phyloP scores from a whole-genome alignment of 306 rosid species.

The Gillenia trifoliata region DNA sequence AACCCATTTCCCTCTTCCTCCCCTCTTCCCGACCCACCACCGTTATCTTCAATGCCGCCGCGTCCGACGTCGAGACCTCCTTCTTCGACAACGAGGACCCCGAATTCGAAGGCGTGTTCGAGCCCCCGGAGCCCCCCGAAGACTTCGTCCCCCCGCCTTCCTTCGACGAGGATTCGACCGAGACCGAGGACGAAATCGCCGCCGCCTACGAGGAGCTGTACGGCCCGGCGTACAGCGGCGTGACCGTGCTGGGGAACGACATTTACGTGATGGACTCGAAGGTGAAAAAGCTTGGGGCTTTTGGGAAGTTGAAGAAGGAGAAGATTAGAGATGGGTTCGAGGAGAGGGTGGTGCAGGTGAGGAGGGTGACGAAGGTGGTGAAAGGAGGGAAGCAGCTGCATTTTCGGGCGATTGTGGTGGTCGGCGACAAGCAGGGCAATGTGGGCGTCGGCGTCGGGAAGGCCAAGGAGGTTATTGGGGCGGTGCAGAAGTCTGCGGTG shows the following conservation, averaged over 20 bases:
- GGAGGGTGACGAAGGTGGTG: slow-evolving; percentile 94
- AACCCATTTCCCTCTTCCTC: slow-evolving; percentile 11
- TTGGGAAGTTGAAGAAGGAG: slow-evolving; percentile 60
- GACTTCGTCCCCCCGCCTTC: slow-evolving; percentile 59
- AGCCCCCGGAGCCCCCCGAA: slow-evolving; percentile 74
- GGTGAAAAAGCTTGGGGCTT: slow-evolving; percentile 40
- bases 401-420: slow-evolving; percentile 77
- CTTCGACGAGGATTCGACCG: slow-evolving; percentile 66
- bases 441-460: slow-evolving; percentile 88
- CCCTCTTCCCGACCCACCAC: slow-evolving; percentile 14
- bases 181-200: slow-evolving; percentile 72
- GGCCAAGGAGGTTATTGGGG: slow-evolving; percentile 65
- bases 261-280: slow-evolving; percentile 68
- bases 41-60: slow-evolving; percentile 21
- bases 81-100: slow-evolving; percentile 58
- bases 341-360: slow-evolving; percentile 84
- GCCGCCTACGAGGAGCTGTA: slow-evolving; percentile 76
- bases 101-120: slow-evolving; percentile 39
- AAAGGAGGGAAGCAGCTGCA: slow-evolving; percentile 90
- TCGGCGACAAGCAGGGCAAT: slow-evolving; percentile 84
- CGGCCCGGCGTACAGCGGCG: slow-evolving; percentile 82
- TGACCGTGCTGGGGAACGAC: slow-evolving; percentile 60
- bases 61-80: slow-evolving; percentile 60
- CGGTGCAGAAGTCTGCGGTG: slow-evolving; percentile 72
- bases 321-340: slow-evolving; percentile 81